Conservation (phyloP, 2,329 filamentous ascomycete species). For the Clonostachys byssicola region DNA sequence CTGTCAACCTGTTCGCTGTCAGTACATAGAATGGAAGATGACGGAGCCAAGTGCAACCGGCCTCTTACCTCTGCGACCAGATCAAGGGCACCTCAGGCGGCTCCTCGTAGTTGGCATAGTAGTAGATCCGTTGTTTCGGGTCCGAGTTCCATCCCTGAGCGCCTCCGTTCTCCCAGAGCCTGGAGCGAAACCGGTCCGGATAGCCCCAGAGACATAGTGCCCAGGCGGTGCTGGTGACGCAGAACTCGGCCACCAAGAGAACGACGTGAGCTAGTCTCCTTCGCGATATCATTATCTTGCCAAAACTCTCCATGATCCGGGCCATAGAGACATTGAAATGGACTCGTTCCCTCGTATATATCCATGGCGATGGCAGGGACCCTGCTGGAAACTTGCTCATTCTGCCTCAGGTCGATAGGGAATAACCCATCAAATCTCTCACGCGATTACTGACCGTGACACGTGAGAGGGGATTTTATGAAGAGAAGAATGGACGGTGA, state of each 20-base stretch:
- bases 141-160: constrained; percentile 20
- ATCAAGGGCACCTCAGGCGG: constrained; percentile 12
- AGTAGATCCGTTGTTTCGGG: constrained; percentile 13
- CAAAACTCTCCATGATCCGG: too few relatives aligned
- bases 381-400: not conserved
- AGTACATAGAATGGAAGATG: too few relatives aligned
- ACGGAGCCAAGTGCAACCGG: too few relatives aligned
- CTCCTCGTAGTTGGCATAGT: too few relatives aligned
- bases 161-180: constrained; percentile 18
- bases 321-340: too few relatives aligned
- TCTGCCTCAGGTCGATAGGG: not conserved
- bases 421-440: not conserved
- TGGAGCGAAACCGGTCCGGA: constrained; percentile 12
- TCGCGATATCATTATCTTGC: too few relatives aligned
- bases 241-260: not conserved
- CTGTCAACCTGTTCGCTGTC: too few relatives aligned
- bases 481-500: too few relatives aligned
- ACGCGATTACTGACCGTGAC: not conserved
- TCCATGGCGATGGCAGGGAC: too few relatives aligned
- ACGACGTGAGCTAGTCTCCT: not conserved
- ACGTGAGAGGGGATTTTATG: not conserved
- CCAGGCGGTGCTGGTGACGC: not conserved
- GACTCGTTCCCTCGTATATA: too few relatives aligned
- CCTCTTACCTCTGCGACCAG: constrained; percentile 16
- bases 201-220: constrained; percentile 6